phyloP scores from a whole-genome alignment of 495 filamentous ascomycete species.

The Lasiosphaeria hispida region DNA sequence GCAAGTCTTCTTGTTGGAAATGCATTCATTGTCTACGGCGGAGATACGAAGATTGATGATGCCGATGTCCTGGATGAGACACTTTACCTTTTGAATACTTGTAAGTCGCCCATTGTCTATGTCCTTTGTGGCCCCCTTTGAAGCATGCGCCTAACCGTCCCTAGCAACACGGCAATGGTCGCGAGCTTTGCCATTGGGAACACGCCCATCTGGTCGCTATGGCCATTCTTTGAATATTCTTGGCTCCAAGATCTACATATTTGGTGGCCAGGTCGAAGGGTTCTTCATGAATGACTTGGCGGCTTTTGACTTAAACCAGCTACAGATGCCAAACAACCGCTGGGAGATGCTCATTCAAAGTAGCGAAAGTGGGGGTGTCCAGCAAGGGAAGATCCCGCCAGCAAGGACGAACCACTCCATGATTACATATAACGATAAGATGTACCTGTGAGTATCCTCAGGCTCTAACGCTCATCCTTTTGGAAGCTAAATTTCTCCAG shows the following conservation, averaged over 20 bases:
- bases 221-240: conserved; percentile 95
- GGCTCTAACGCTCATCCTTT: not conserved
- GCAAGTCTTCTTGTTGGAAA: conserved; percentile 93
- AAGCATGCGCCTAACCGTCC: conserved; percentile 24
- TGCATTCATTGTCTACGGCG: conserved; percentile 98
- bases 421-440: conserved; percentile 86
- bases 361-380: conserved; percentile 64
- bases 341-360: conserved; percentile 90
- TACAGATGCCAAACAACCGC: conserved; percentile 81
- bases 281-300: conserved; percentile 98
- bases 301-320: conserved; percentile 91
- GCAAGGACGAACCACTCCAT: conserved; percentile 94
- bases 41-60: conserved; percentile 96
- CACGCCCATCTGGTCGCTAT: conserved; percentile 85
- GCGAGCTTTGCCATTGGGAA: conserved; percentile 77
- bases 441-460: conserved; percentile 73
- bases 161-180: conserved; percentile 98
- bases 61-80: conserved; percentile 89
- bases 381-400: conserved; percentile 72
- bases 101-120: conserved; percentile 56
- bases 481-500: conserved; percentile 44
- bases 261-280: conserved; percentile 95
- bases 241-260: conserved; percentile 93
- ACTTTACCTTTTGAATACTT: conserved; percentile 94
- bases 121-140: not conserved